Evolutionary conservation across 306 rosid genomes (phyloP).

Genomic region (Senna tora): DNA sequence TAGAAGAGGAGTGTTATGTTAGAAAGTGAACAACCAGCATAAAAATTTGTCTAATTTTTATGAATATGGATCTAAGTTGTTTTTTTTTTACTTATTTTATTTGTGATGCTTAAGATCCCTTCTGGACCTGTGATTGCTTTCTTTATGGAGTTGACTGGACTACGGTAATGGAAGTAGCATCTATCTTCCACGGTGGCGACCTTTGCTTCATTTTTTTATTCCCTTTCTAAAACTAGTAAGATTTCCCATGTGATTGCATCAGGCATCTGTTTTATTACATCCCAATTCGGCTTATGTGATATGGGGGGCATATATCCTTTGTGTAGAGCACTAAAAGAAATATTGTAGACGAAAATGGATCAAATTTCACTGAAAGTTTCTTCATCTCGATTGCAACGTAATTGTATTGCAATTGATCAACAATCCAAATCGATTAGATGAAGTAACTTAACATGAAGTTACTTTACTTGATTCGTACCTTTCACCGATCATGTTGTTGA

Average conservation of each 20-base stretch:
- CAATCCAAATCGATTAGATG: too few relatives aligned
- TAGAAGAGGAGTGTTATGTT: too few relatives aligned
- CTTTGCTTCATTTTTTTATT: background rate
- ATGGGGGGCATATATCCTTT: conserved; percentile 3
- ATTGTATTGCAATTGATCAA: too few relatives aligned
- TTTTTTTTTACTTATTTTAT: background rate
- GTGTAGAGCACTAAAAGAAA: background rate
- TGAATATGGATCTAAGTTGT: too few relatives aligned
- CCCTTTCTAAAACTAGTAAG: conserved; percentile 1
- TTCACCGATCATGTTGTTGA: too few relatives aligned
- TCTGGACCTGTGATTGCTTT: background rate
- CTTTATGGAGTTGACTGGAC: background rate
- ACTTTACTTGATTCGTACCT: too few relatives aligned
- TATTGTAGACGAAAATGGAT: too few relatives aligned
- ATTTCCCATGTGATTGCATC: background rate
- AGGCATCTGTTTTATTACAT: background rate
- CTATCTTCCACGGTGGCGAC: background rate
- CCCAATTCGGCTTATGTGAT: background rate
- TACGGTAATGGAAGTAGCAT: background rate
- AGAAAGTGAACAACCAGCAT: too few relatives aligned
- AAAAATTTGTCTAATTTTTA: too few relatives aligned
- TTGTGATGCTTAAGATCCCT: background rate
- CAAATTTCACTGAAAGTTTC: too few relatives aligned
- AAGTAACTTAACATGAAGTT: too few relatives aligned
- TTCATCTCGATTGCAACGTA: too few relatives aligned